Evolutionary conservation across 2,329 filamentous ascomycete genomes (phyloP).

Genomic region (Fusarium kyushuense): DNA sequence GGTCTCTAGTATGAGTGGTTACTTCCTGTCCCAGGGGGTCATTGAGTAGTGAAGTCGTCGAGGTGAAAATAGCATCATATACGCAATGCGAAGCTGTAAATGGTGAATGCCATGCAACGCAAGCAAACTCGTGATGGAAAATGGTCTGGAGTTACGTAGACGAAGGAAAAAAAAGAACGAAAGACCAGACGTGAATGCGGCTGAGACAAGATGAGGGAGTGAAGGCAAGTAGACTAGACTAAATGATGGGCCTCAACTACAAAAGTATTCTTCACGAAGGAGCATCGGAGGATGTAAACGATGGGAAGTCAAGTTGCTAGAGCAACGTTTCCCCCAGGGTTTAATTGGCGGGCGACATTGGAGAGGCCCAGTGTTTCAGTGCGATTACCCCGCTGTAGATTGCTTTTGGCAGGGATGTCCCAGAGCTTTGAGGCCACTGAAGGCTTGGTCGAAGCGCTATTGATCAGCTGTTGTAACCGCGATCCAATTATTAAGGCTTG

Average conservation of each 20-base stretch:
- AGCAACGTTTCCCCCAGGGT: constrained; percentile 35
- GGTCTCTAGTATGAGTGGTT: constrained; percentile 40
- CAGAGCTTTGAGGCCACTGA: constrained; percentile 38
- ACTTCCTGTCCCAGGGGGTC: constrained; percentile 48
- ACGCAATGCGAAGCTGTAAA: constrained; percentile 34
- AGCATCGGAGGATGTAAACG: constrained; percentile 13
- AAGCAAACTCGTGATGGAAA: constrained; percentile 22
- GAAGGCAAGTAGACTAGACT: constrained; percentile 22
- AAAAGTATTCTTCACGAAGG: constrained; percentile 43
- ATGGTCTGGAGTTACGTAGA: constrained; percentile 11
- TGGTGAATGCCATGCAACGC: constrained; percentile 37
- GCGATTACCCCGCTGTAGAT: constrained; percentile 46
- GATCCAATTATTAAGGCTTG: constrained; percentile 16
- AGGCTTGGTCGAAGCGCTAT: constrained; percentile 34
- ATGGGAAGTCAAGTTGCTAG: constrained; percentile 39
- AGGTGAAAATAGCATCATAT: constrained; percentile 45
- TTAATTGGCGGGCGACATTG: constrained; percentile 41
- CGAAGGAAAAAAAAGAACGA: constrained; percentile 28
- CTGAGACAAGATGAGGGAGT: constrained; percentile 43
- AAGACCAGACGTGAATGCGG: constrained; percentile 29
- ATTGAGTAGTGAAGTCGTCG: constrained; percentile 46
- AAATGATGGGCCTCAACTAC: constrained; percentile 24
- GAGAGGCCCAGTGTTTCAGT: constrained; percentile 42
- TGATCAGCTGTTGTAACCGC: constrained; percentile 33
- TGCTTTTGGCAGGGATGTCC: constrained; percentile 35